Conservation (phyloP, 345 rosid genomes). For the Sonneratia caseolaris region DNA sequence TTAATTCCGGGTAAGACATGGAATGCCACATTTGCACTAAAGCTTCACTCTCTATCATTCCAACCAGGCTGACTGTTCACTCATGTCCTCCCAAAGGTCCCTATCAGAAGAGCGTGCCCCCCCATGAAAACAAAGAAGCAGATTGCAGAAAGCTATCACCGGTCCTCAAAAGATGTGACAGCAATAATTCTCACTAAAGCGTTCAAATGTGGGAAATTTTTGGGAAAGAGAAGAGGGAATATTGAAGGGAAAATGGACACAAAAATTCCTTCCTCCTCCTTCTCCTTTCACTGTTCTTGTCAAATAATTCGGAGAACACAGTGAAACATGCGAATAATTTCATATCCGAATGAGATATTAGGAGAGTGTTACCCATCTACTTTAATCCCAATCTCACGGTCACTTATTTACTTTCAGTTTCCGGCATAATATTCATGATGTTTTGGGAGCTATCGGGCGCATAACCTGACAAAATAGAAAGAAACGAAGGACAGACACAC, state of each 20-base stretch:
- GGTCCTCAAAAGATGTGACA: conserved; percentile 5
- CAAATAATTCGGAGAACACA: not conserved
- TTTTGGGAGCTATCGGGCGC: not conserved
- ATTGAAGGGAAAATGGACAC: not conserved
- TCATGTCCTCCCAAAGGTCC: not conserved
- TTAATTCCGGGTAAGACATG: no score
- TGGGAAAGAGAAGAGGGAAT: not conserved
- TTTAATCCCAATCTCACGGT: no score
- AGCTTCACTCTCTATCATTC: no score
- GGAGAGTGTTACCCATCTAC: no score
- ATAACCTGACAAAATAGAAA: not conserved
- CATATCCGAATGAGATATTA: no score
- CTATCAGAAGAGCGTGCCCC: not conserved
- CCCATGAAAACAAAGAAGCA: not conserved
- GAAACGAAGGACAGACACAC: not conserved
- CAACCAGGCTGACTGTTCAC: not conserved
- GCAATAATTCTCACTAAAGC: conserved; percentile 6
- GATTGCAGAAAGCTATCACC: not conserved
- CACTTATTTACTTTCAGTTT: no score
- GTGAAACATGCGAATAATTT: not conserved
- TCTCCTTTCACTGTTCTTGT: not conserved
- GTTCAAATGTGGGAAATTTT: not conserved
- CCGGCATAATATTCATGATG: no score
- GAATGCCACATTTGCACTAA: no score
- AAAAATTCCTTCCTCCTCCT: not conserved